Conservation (phyloP, 176 grass and related monocot genomes). For the Triticum timopheevii region DNA sequence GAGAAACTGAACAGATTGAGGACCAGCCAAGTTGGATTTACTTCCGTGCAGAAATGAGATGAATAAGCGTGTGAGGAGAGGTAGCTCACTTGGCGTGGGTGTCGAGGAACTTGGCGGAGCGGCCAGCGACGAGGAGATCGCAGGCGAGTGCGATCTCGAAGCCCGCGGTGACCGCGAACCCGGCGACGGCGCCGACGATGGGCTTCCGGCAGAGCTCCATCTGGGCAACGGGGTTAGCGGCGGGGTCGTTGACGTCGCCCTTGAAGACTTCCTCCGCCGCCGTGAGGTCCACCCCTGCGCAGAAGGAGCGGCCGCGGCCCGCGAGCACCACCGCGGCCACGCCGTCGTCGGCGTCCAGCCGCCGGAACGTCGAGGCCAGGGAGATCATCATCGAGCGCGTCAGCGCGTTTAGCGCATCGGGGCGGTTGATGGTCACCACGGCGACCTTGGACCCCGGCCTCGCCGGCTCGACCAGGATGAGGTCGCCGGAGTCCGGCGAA, state of each 20-base stretch:
- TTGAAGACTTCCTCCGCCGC: conserved; percentile 93
- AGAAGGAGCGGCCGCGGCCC: conserved; percentile 75
- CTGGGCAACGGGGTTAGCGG: conserved; percentile 56
- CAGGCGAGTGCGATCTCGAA: conserved; percentile 93
- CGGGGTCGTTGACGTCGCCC: conserved; percentile 77
- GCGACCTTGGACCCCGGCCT: conserved; percentile 50
- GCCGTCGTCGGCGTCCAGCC: conserved; percentile 54
- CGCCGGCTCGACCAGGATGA: conserved; percentile 59
- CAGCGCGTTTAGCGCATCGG: conserved; percentile 84
- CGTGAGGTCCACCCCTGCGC: conserved; percentile 84
- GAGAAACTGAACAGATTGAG: background rate
- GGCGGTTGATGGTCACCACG: conserved; percentile 89
- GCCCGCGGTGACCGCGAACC: conserved; percentile 82
- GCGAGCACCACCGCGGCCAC: conserved; percentile 69
- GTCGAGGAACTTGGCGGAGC: conserved; percentile 87
- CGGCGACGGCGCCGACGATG: conserved; percentile 74
- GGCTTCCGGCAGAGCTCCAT: conserved; percentile 84
- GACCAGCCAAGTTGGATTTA: background rate
- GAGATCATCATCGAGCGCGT: conserved; percentile 78
- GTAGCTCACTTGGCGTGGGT: conserved; percentile 76
- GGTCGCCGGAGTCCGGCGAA: conserved; percentile 47
- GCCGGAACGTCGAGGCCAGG: conserved; percentile 59
- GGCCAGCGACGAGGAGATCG: conserved; percentile 71
- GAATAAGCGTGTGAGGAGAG: background rate
- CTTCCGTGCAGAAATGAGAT: background rate